Percentiles rank a stretch among this genome's conserved stretches.
These are phyloP conservation scores for Calonectria naviculata DNA, from an alignment of 2,329 filamentous ascomycete genomes.

Conservation along the genomic window DNA sequence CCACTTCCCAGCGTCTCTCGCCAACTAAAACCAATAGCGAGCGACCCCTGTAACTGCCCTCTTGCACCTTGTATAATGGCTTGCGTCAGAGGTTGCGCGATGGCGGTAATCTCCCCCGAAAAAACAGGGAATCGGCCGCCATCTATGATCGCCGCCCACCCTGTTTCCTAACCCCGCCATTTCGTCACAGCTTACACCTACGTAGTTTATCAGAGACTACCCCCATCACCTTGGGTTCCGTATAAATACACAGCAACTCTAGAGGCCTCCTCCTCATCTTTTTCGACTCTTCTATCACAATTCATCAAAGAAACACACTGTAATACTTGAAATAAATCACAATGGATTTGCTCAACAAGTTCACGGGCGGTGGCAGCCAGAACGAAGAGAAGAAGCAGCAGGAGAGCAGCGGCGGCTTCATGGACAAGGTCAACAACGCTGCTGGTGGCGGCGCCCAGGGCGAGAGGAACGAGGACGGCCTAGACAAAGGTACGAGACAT, in stretches of 20 bases:
- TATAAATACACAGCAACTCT: not conserved
- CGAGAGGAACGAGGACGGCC: constrained; percentile 85
- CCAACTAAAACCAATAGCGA: not conserved
- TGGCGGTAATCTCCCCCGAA: not conserved
- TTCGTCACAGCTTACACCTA: not conserved
- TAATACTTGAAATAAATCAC: constrained; percentile 20
- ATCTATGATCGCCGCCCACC: not conserved
- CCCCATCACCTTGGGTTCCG: not conserved
- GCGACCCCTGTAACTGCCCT: no score
- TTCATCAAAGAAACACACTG: not conserved
- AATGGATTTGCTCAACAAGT: constrained; percentile 68
- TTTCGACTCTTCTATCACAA: not conserved
- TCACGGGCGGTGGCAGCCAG: constrained; percentile 52
- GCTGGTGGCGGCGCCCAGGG: constrained; percentile 79
- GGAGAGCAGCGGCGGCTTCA: constrained; percentile 64
- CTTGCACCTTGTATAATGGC: not conserved
- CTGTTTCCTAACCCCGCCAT: not conserved
- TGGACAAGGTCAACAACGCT: constrained; percentile 76
- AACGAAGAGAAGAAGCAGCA: constrained; percentile 36
- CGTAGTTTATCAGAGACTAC: not conserved
- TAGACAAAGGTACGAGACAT: constrained; percentile 81
- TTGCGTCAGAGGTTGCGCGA: not conserved
- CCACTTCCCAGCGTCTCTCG: not conserved
- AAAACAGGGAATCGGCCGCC: not conserved
- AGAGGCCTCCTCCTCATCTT: not conserved